Conservation (phyloP, 2,329 filamentous ascomycete species). For the Talaromyces sp. region DNA sequence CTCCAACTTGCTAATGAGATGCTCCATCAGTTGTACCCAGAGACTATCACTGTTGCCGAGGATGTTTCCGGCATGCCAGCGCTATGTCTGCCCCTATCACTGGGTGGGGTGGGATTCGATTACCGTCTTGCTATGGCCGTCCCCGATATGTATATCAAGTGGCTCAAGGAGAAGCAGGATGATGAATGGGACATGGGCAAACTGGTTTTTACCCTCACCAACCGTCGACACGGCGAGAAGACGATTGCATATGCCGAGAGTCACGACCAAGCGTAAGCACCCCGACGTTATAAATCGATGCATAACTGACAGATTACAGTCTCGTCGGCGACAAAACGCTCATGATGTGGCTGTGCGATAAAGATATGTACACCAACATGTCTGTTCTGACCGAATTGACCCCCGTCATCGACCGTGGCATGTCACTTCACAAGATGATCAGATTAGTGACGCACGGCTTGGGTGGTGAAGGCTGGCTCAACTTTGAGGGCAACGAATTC, state of each 20-base stretch:
- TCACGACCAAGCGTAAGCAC: conserved; percentile 91
- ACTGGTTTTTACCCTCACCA: conserved; percentile 82
- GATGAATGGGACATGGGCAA: conserved; percentile 84
- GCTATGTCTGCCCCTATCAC: conserved; percentile 76
- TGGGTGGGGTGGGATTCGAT: conserved; percentile 93
- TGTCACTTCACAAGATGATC: conserved; percentile 96
- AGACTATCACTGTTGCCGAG: conserved; percentile 86
- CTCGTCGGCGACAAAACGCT: conserved; percentile 93
- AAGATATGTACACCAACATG: conserved; percentile 98
- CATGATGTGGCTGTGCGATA: conserved; percentile 97
- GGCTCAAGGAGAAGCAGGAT: conserved; percentile 87
- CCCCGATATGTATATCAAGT: conserved; percentile 99
- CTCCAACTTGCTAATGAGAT: conserved; percentile 96
- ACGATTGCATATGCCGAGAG: conserved; percentile 97
- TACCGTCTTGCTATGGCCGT: conserved; percentile 97
- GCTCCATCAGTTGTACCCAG: conserved; percentile 83
- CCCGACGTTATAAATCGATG: neutral
- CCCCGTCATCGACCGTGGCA: conserved; percentile 79
- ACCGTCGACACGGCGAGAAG: conserved; percentile 92
- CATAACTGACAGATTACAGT: conserved; percentile 13
- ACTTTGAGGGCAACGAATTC: conserved; percentile 98
- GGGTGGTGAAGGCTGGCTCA: conserved; percentile 93
- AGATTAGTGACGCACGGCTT: conserved; percentile 84
- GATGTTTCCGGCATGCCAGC: conserved; percentile 98
- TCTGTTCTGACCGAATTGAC: conserved; percentile 79